Evolutionary conservation across 169 alveolate genomes (phyloP).

Genomic region (Cytauxzoon felis): DNA sequence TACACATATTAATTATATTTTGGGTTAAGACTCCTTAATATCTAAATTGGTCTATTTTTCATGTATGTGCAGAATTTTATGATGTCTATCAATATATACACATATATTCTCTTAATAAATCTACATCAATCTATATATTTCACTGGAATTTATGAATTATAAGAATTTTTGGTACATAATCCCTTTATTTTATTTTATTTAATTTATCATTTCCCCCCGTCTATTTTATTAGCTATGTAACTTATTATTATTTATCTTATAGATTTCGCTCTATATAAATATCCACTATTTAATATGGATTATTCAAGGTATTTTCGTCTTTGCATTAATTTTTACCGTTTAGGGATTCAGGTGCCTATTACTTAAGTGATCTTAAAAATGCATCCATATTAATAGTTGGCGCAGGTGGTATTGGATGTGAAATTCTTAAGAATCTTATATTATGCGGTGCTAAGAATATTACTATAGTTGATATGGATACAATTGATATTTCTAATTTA

Average conservation of each 20-base stretch:
- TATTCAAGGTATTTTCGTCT: background rate
- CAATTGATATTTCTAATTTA: constrained; percentile 93
- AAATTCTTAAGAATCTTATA: constrained; percentile 90
- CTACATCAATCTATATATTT: too few species aligned
- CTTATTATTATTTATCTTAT: background rate
- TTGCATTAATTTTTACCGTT: background rate
- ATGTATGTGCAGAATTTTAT: too few species aligned
- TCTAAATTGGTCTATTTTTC: too few species aligned
- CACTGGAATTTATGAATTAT: too few species aligned
- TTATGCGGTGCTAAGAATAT: constrained; percentile 88
- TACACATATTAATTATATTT: too few species aligned
- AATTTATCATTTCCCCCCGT: background rate
- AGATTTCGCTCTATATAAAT: background rate
- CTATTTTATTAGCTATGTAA: background rate
- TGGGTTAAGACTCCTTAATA: too few species aligned
- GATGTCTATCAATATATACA: too few species aligned
- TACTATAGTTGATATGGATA: constrained; percentile 94
- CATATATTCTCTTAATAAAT: too few species aligned
- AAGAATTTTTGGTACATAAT: too few species aligned
- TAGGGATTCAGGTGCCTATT: constrained; percentile 2
- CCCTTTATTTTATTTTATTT: too few species aligned
- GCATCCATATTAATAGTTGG: constrained; percentile 48
- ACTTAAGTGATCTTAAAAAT: background rate
- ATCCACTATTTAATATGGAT: background rate
- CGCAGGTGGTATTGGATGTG: constrained; percentile 98